These are phyloP conservation scores for Athelia sp. DNA, from an alignment of 1,284 basidiomycete genomes.

Conservation along the genomic window DNA sequence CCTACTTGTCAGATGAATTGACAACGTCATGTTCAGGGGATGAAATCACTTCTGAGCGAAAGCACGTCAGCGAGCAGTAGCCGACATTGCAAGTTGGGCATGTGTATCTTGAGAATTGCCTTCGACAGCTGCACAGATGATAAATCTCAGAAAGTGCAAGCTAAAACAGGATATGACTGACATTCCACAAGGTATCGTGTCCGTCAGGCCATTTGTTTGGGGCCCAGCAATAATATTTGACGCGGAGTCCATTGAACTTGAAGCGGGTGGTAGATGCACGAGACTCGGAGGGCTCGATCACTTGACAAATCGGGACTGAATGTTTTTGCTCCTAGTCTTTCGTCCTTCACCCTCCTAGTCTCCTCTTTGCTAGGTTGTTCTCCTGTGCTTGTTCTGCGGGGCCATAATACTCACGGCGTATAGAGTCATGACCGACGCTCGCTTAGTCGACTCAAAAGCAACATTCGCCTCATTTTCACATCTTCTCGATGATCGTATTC, in stretches of 20 bases:
- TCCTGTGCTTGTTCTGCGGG: background rate
- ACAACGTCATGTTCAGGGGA: conserved; percentile 2
- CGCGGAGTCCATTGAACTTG: background rate
- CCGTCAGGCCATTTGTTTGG: background rate
- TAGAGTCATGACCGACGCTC: conserved; percentile 34
- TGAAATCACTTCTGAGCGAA: conserved; percentile 55
- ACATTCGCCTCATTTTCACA: conserved; percentile 68
- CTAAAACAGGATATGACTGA: conserved; percentile 12
- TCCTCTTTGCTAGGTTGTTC: background rate
- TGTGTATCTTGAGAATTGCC: conserved; percentile 73
- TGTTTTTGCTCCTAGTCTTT: background rate
- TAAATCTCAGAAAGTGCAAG: conserved; percentile 7
- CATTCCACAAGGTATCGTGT: conserved; percentile 10
- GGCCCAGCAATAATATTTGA: background rate
- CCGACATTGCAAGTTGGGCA: conserved; percentile 76
- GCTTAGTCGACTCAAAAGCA: conserved; percentile 45
- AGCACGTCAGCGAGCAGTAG: conserved; percentile 77
- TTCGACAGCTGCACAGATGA: conserved; percentile 50
- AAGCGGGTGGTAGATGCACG: background rate
- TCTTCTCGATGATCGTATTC: conserved; percentile 70
- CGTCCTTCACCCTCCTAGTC: too few relatives aligned
- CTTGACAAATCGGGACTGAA: background rate
- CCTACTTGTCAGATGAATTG: conserved; percentile 1
- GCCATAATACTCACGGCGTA: background rate
- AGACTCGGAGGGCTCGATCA: background rate